Percentiles rank a stretch among this genome's conserved stretches.
phyloP scores from a whole-genome alignment of 768 basidiomycete genomes.

The Strobilomyces dryophilus region DNA sequence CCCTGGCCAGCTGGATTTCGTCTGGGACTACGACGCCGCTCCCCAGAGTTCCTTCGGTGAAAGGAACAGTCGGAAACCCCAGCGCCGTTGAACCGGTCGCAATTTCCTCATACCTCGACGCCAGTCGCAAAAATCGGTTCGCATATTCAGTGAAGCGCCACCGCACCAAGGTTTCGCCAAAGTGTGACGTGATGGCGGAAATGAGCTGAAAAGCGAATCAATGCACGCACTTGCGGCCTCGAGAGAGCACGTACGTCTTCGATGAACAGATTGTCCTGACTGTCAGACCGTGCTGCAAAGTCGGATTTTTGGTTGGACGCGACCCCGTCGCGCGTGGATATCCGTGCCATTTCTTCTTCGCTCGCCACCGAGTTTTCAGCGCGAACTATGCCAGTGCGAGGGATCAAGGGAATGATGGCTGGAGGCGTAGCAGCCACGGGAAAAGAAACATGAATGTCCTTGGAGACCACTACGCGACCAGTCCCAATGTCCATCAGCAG shows the following conservation, averaged over 20 bases:
- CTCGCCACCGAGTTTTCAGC: slow-evolving; percentile 58
- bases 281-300: slow-evolving; percentile 52
- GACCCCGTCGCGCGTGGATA: slow-evolving; percentile 43
- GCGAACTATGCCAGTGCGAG: slow-evolving; percentile 59
- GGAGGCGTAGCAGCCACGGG: slow-evolving; percentile 42
- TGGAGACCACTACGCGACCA: slow-evolving; percentile 82
- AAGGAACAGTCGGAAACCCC: slow-evolving; percentile 61
- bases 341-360: slow-evolving; percentile 69
- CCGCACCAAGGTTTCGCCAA: slow-evolving; percentile 85
- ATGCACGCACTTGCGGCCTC: not conserved
- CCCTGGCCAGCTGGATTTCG: slow-evolving; percentile 58
- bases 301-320: slow-evolving; percentile 54
- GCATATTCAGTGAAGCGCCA: slow-evolving; percentile 90
- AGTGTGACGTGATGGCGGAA: slow-evolving; percentile 85
- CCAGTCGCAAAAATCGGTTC: slow-evolving; percentile 79
- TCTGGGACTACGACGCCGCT: slow-evolving; percentile 80
- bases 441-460: slow-evolving; percentile 66
- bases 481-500: slow-evolving; percentile 87
- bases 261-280: slow-evolving; percentile 80
- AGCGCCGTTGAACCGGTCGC: slow-evolving; percentile 66
- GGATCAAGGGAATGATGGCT: slow-evolving; percentile 42
- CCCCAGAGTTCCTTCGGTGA: slow-evolving; percentile 52
- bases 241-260: slow-evolving; percentile 68
- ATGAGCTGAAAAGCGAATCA: slow-evolving; percentile 47
- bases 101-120: slow-evolving; percentile 90